Conservation (phyloP, 2,329 filamentous ascomycete genomes). For the Phyllosticta paracitricarpa region DNA sequence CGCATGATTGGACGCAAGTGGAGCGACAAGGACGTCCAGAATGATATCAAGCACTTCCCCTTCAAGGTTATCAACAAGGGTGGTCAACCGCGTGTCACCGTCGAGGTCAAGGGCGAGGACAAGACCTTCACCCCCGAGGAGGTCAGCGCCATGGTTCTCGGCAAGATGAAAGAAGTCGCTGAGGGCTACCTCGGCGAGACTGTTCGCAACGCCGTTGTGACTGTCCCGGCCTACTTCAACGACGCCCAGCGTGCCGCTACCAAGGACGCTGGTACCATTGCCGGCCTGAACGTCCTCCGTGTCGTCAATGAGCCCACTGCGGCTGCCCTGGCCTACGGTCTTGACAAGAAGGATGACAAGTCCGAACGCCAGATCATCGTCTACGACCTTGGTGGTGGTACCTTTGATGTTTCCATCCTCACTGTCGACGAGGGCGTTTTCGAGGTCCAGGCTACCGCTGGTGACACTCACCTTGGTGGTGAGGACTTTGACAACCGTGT, state of each 20-base stretch:
- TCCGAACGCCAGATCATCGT: conserved; percentile 31
- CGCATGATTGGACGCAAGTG: conserved; percentile 44
- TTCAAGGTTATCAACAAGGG: conserved; percentile 87
- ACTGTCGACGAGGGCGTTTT: conserved; percentile 77
- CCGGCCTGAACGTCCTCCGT: conserved; percentile 88
- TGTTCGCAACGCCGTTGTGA: conserved; percentile 81
- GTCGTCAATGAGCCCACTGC: conserved; percentile 96
- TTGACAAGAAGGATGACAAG: conserved; percentile 37
- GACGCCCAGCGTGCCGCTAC: conserved; percentile 95
- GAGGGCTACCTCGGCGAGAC: conserved; percentile 73
- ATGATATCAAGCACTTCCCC: conserved; percentile 95
- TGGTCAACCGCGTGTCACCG: conserved; percentile 78
- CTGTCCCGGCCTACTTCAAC: conserved; percentile 96
- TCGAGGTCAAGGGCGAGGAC: conserved; percentile 53
- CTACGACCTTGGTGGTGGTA: conserved; percentile 35
- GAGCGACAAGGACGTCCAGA: conserved; percentile 62
- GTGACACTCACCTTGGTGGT: conserved; percentile 96
- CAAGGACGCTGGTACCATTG: conserved; percentile 88
- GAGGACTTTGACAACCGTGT: conserved; percentile 98
- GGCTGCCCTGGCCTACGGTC: conserved; percentile 87
- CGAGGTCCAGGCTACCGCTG: conserved; percentile 86
- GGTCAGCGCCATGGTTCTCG: conserved; percentile 64
- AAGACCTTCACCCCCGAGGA: conserved; percentile 75
- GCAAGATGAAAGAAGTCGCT: conserved; percentile 78
- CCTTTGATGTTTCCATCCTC: conserved; percentile 25